phyloP scores from a whole-genome alignment of 768 basidiomycete genomes.

The Lactifluus subvellereus region DNA sequence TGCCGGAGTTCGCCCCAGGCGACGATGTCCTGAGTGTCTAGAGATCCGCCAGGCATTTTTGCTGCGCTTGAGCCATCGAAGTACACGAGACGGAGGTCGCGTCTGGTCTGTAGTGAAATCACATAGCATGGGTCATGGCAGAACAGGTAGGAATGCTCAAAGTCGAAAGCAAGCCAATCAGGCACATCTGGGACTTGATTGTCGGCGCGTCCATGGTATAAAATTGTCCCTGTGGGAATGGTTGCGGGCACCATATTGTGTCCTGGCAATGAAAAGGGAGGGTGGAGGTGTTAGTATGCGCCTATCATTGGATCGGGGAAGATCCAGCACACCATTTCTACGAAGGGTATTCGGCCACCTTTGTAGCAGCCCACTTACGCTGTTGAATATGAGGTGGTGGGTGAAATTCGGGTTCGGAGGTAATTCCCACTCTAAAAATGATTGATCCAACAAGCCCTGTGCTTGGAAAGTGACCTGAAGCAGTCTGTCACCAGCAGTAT shows the following conservation, averaged over 20 bases:
- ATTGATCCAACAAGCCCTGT: no score
- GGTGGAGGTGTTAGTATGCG: no score
- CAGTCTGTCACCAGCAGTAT: slow-evolving; percentile 29
- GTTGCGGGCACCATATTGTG: no score
- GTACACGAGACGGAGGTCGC: slow-evolving; percentile 19
- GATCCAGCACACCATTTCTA: no score
- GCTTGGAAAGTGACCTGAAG: slow-evolving; percentile 16
- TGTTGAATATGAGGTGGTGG: slow-evolving; percentile 33
- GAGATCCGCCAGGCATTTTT: slow-evolving; percentile 29
- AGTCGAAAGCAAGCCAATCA: slow-evolving; percentile 23
- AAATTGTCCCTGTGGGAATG: no score
- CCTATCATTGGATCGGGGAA: no score
- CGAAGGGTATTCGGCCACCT: slow-evolving; percentile 35
- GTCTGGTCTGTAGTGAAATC: slow-evolving; percentile 10
- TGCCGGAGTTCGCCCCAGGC: slow-evolving; percentile 28
- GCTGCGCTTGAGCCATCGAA: slow-evolving; percentile 20
- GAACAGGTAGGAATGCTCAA: slow-evolving; percentile 17
- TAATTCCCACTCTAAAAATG: slow-evolving; percentile 10
- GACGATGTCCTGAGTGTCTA: slow-evolving; percentile 36
- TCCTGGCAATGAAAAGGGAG: no score
- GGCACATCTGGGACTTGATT: no score
- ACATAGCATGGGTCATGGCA: slow-evolving; percentile 1
- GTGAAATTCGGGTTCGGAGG: slow-evolving; percentile 30
- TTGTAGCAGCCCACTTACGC: slow-evolving; percentile 33
- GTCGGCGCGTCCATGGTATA: no score